These are phyloP conservation scores for Endotrypanum monterogeii DNA, from an alignment of 208 protist species.

Conservation along the genomic window DNA sequence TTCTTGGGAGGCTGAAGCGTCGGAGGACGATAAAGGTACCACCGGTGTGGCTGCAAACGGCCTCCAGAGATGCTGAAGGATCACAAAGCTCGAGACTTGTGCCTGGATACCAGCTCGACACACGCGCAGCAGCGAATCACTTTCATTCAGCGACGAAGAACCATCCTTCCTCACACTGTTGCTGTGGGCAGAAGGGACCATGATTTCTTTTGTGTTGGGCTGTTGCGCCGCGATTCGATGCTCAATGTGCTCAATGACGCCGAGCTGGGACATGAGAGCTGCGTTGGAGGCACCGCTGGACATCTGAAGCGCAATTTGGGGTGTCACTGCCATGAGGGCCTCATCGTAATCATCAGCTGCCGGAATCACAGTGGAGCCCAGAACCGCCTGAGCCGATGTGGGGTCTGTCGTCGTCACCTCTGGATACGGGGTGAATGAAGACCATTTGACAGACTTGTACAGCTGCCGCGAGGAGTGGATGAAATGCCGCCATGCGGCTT, in stretches of 20 bases:
- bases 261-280: conserved; percentile 24
- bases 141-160: not conserved
- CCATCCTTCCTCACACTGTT: not conserved
- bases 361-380: too few species aligned
- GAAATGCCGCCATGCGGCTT: conserved; percentile 30
- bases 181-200: not conserved
- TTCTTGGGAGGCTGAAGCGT: not conserved
- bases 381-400: not conserved
- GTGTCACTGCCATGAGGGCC: conserved; percentile 6
- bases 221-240: not conserved
- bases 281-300: conserved; percentile 18
- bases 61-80: conserved; percentile 22
- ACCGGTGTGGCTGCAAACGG: not conserved
- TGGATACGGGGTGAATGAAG: not conserved
- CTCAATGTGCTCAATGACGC: conserved; percentile 22
- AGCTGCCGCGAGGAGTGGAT: conserved; percentile 22
- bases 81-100: conserved; percentile 23
- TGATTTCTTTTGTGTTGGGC: not conserved
- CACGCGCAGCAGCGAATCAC: conserved; percentile 10
- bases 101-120: conserved; percentile 23
- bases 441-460: not conserved
- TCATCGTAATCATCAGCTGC: conserved; percentile 1
- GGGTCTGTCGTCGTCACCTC: not conserved
- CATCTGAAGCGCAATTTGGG: conserved; percentile 13
- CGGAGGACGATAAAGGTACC: not conserved